These are phyloP conservation scores for Echinochloa phyllopogon DNA, from an alignment of 176 grass and related monocot species.

Conservation along the genomic window DNA sequence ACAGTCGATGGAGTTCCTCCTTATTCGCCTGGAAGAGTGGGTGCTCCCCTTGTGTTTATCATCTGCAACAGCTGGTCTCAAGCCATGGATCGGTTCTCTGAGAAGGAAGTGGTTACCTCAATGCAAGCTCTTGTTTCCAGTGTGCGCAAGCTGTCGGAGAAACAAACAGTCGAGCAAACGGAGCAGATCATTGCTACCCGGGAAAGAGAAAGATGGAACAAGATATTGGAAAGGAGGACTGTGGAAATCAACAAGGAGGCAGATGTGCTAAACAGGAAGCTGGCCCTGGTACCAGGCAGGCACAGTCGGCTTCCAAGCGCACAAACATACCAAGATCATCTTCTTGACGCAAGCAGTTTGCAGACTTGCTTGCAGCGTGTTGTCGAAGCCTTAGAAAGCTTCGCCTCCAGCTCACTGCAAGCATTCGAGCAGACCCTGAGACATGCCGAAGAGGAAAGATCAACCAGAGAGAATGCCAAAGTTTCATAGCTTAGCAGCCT, in stretches of 20 bases:
- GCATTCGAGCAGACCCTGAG: slow-evolving; percentile 61
- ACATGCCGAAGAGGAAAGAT: slow-evolving; percentile 57
- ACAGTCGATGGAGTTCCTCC: slow-evolving; percentile 62
- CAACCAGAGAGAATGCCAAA: slow-evolving; percentile 51
- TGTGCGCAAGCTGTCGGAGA: slow-evolving; percentile 59
- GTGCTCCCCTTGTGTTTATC: slow-evolving; percentile 78
- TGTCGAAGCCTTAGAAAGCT: slow-evolving; percentile 65
- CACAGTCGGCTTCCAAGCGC: slow-evolving; percentile 46
- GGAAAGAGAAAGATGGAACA: slow-evolving; percentile 75
- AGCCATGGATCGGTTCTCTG: slow-evolving; percentile 72
- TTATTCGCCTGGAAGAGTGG: slow-evolving; percentile 74
- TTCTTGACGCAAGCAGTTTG: slow-evolving; percentile 50
- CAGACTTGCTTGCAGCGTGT: slow-evolving; percentile 59
- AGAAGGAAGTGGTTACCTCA: slow-evolving; percentile 62
- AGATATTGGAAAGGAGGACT: slow-evolving; percentile 66
- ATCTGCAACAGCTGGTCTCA: slow-evolving; percentile 89
- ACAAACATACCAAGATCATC: slow-evolving; percentile 40
- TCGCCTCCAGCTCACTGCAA: slow-evolving; percentile 49
- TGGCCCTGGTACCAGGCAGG: slow-evolving; percentile 66
- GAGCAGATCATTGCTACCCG: slow-evolving; percentile 52
- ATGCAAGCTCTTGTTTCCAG: slow-evolving; percentile 66
- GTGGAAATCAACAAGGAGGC: slow-evolving; percentile 79
- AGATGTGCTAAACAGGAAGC: slow-evolving; percentile 75
- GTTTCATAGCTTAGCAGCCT: slow-evolving; percentile 43
- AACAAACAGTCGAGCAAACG: slow-evolving; percentile 54